Percentiles rank a stretch among this genome's conserved stretches.
These are phyloP conservation scores for Ambrosia trifida DNA, from an alignment of 129 eudicot genomes.

Conservation along the genomic window DNA sequence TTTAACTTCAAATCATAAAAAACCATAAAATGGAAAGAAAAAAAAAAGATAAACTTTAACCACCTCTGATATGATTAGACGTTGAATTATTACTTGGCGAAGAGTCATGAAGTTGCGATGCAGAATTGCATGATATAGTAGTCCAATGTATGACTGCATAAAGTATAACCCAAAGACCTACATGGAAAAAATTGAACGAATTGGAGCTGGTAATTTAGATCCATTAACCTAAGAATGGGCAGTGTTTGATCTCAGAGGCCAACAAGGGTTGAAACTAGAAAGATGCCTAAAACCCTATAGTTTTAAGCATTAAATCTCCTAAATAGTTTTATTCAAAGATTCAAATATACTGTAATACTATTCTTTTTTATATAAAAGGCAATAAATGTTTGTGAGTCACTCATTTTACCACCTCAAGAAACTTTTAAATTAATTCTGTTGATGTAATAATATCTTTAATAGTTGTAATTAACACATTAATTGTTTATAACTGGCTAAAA, in stretches of 20 bases:
- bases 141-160: conserved; percentile 93
- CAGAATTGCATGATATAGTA: conserved; percentile 84
- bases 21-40: not conserved
- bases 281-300: not conserved
- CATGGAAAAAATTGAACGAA: conserved; percentile 1
- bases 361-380: not conserved
- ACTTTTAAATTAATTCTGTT: not conserved
- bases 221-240: not conserved
- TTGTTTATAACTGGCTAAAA: not conserved
- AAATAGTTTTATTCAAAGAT: not conserved
- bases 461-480: not conserved
- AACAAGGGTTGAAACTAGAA: not conserved
- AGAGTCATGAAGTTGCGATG: conserved; percentile 87
- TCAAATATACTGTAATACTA: not conserved
- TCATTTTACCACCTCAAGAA: not conserved
- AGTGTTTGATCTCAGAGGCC: not conserved
- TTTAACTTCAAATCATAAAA: not conserved
- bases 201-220: not conserved
- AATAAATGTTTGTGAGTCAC: not conserved
- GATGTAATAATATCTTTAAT: not conserved
- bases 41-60: not conserved
- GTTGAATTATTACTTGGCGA: conserved; percentile 81
- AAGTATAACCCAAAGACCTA: conserved; percentile 95
- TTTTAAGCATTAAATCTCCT: not conserved
- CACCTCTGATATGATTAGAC: conserved; percentile 87